Base-by-base conservation (phyloP, 495 filamentous ascomycete genomes). In the Aspergillus heteromorphus region DNA sequence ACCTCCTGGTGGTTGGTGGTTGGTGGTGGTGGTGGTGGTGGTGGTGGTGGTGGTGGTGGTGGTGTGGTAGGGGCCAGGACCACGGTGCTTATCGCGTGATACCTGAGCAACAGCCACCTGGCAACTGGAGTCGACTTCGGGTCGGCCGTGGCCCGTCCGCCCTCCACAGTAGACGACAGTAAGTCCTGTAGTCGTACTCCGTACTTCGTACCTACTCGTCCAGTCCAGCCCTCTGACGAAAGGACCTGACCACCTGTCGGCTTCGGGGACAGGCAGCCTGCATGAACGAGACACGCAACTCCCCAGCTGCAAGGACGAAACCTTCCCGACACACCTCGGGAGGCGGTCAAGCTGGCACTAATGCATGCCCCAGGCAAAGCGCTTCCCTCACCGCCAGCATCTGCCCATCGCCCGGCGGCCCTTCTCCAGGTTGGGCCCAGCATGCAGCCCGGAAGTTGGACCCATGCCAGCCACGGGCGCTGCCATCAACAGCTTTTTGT, bases 341-440 rank as follows among this genome's bases (percentile, higher is more conserved):
- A 63, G 57, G 70, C 70, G 70, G 70, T 73, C 68, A 70, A 61
- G 48, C 29, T 53, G 48, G 20, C 52, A 57, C 52, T 54, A 56
- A 55, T 45, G 54, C 47, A 56, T 7, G 6, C 48, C 29, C 14
- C 41, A 41, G 41, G 29, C 40, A 20, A 23, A 30, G 30, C 19
- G 53, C 40, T 29, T n/a, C 27, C 27, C 49, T 62, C 60, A 63
- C 60, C 60, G 60, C 60, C 60, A 58, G 55, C 54, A 50, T 40
- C 25, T 45, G 11, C 36, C 53, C 59, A 57, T 65, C 58, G 40
- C 20, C n/a, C n/a, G n/a, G n/a, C n/a, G n/a, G n/a, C n/a, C 23
- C 31, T 38, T 47, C 49, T 52, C 20, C 23, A 27, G 49, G 14
- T 50, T 51, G 17, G 49, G 51, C 40, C 48, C 48, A 49, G 25